Evolutionary conservation across 106 monocot species (phyloP).

Genomic region (Acanthochlamys bracteata): DNA sequence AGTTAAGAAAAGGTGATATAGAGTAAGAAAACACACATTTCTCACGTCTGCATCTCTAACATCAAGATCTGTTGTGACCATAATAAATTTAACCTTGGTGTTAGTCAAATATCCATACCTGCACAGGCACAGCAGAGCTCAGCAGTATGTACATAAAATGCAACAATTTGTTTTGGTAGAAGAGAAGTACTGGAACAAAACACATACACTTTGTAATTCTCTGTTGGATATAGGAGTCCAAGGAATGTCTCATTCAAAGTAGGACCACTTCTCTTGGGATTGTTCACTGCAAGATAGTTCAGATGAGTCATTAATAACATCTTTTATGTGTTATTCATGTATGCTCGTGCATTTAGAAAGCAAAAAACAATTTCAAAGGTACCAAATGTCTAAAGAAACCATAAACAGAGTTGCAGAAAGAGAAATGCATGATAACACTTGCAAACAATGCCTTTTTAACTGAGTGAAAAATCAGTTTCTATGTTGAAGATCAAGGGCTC

Average conservation of each 20-base stretch:
- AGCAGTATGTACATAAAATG: neutral
- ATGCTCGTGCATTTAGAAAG: too few relatives aligned
- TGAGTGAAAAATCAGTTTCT: too few relatives aligned
- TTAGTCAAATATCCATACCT: constrained; percentile 98
- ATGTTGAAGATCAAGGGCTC: too few relatives aligned
- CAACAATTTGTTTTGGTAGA: neutral
- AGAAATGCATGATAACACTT: too few relatives aligned
- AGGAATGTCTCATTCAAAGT: constrained; percentile 89
- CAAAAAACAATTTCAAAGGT: too few relatives aligned
- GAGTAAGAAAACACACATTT: constrained; percentile 50
- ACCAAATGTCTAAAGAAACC: too few relatives aligned
- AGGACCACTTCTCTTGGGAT: constrained; percentile 86
- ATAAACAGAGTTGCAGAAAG: too few relatives aligned
- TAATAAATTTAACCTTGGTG: constrained; percentile 93
- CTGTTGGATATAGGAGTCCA: constrained; percentile 87
- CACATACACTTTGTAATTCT: constrained; percentile 96
- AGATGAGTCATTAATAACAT: neutral
- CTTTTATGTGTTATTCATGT: too few relatives aligned
- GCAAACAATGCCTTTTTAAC: too few relatives aligned
- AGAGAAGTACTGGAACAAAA: neutral
- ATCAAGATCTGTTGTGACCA: constrained; percentile 87
- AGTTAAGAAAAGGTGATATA: neutral
- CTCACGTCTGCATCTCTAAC: constrained; percentile 84
- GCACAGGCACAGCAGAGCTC: neutral
- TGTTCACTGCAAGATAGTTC: constrained; percentile 49